These are phyloP conservation scores for Massarina eburnea DNA, from an alignment of 2,329 filamentous ascomycete species.

Conservation along the genomic window DNA sequence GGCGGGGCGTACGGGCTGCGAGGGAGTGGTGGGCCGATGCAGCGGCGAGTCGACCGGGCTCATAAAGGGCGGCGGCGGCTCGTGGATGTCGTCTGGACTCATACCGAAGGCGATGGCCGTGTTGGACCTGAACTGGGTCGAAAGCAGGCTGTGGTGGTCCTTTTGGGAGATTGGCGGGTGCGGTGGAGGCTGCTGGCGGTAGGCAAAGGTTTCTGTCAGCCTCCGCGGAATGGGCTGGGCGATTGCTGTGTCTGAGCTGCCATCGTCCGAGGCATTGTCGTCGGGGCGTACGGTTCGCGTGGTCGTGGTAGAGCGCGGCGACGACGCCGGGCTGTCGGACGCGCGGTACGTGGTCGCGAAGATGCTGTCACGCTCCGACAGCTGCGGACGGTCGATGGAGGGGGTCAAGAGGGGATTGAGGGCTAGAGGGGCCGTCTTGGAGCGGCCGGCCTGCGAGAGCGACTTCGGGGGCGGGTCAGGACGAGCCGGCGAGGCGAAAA, in stretches of 20 bases:
- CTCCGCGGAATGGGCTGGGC: constrained; percentile 31
- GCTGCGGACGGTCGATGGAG: constrained; percentile 50
- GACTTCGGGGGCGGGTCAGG: constrained; percentile 33
- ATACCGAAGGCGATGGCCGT: constrained; percentile 15
- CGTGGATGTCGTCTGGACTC: constrained; percentile 20
- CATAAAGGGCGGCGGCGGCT: constrained; percentile 42
- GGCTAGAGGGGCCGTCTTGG: constrained; percentile 40
- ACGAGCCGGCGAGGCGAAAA: constrained; percentile 15
- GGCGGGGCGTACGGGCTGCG: constrained; percentile 21
- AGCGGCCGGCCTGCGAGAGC: constrained; percentile 41
- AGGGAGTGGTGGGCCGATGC: constrained; percentile 34
- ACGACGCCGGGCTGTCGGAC: constrained; percentile 50
- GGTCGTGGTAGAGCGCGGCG: constrained; percentile 38
- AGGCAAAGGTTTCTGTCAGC: constrained; percentile 35
- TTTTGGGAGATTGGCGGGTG: constrained; percentile 26
- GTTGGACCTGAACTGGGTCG: constrained; percentile 36
- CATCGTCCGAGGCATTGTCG: constrained; percentile 33
- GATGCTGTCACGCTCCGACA: constrained; percentile 65
- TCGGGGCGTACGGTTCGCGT: constrained; percentile 16
- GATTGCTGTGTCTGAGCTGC: constrained; percentile 31
- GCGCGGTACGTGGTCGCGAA: constrained; percentile 63
- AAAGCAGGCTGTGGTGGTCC: constrained; percentile 33
- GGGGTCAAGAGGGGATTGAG: constrained; percentile 40
- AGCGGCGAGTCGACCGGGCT: constrained; percentile 41
- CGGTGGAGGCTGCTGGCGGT: constrained; percentile 33